Evolutionary conservation across 2,329 filamentous ascomycete genomes (phyloP).

Genomic region (Diaporthe sp.): DNA sequence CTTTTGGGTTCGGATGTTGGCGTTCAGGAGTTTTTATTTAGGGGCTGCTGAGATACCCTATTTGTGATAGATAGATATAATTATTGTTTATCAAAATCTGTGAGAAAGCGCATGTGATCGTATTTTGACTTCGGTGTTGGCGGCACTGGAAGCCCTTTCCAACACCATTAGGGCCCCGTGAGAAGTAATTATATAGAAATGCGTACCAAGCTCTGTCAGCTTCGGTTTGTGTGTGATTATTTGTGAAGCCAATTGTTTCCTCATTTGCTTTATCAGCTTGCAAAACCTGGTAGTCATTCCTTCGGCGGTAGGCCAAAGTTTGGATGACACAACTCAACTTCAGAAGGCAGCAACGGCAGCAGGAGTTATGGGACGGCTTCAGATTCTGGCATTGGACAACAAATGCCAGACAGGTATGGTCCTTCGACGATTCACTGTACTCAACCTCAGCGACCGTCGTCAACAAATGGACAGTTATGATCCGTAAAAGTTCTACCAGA

Average conservation of each 20-base stretch:
- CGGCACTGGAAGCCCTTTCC: too few species aligned
- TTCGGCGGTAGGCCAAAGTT: neutral
- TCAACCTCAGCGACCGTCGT: too few species aligned
- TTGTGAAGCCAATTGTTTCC: neutral
- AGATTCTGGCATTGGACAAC: too few species aligned
- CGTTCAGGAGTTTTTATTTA: neutral
- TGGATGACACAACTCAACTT: slow-evolving; percentile 4
- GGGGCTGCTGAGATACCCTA: neutral
- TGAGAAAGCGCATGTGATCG: too few species aligned
- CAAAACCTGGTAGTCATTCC: neutral
- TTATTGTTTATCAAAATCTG: too few species aligned
- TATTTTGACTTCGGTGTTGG: too few species aligned
- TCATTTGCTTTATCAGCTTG: neutral
- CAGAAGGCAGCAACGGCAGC: neutral
- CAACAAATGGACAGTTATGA: too few species aligned
- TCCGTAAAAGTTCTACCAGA: too few species aligned
- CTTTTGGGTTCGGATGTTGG: neutral
- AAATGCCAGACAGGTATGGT: too few species aligned
- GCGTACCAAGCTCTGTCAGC: neutral
- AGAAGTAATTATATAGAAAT: neutral
- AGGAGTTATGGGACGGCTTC: neutral
- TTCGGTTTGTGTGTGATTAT: neutral
- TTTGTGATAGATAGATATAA: too few species aligned
- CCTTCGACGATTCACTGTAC: too few species aligned
- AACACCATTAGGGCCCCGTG: too few species aligned